These are phyloP conservation scores for Colletotrichum zoysiae DNA, from an alignment of 2,329 filamentous ascomycete species.

Conservation along the genomic window DNA sequence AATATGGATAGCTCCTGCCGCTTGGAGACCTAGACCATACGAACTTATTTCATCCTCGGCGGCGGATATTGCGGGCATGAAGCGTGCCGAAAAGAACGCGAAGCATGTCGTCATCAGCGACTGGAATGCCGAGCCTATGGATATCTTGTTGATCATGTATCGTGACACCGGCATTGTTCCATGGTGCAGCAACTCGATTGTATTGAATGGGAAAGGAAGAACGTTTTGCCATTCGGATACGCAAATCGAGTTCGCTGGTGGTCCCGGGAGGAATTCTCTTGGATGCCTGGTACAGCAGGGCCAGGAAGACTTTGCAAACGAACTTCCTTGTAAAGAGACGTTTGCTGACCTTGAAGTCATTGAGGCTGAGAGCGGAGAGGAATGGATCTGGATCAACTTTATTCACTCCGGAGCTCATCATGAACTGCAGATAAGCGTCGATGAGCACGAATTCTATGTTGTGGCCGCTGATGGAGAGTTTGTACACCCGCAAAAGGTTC, in stretches of 20 bases:
- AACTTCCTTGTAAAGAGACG: conserved; percentile 21
- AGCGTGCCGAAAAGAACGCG: conserved; percentile 19
- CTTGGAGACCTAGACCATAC: conserved; percentile 34
- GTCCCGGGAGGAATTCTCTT: conserved; percentile 18
- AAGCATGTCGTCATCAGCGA: conserved; percentile 36
- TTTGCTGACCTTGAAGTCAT: conserved; percentile 30
- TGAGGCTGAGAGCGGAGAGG: conserved; percentile 23
- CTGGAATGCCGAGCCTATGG: conserved; percentile 37
- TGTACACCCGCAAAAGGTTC: conserved; percentile 28
- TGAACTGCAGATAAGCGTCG: conserved; percentile 33
- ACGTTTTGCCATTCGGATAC: conserved; percentile 14
- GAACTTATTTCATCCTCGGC: conserved; percentile 27
- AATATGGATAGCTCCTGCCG: conserved; percentile 34
- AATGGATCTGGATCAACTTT: conserved; percentile 39
- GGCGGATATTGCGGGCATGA: conserved; percentile 25
- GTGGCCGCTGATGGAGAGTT: conserved; percentile 32
- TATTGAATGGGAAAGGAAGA: conserved; percentile 34
- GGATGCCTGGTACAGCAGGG: conserved; percentile 19
- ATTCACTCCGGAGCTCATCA: conserved; percentile 37
- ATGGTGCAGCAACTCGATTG: conserved; percentile 38
- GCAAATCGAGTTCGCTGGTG: conserved; percentile 22
- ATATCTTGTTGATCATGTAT: conserved; percentile 32
- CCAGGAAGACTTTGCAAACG: conserved; percentile 23
- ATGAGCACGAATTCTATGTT: conserved; percentile 36
- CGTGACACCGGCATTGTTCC: conserved; percentile 31